phyloP scores from a whole-genome alignment of 1,284 basidiomycete genomes.

The Rhodotorula sp. region DNA sequence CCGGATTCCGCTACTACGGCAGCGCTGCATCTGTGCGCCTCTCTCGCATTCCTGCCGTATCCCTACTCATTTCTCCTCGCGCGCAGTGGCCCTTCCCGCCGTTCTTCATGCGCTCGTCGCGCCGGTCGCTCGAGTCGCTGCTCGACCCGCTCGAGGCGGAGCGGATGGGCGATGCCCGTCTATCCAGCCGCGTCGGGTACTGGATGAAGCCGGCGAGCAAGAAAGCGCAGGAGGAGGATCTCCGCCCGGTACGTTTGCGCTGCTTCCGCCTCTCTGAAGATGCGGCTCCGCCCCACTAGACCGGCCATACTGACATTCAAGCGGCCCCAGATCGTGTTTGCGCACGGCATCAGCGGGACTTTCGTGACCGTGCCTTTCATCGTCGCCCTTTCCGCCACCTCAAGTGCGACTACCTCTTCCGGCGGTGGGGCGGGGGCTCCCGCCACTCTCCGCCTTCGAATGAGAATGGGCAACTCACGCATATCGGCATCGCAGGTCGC shows the following conservation, averaged over 20 bases:
- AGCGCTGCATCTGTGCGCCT: not conserved
- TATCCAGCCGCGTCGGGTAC: slow-evolving; percentile 29
- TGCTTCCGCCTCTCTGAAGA: not conserved
- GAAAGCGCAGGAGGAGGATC: slow-evolving; percentile 17
- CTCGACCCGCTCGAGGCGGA: slow-evolving; percentile 27
- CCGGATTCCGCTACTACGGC: slow-evolving; percentile 39
- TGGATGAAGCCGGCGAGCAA: slow-evolving; percentile 34
- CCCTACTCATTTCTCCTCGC: no score
- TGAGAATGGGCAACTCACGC: no score
- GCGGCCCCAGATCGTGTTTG: slow-evolving; percentile 26
- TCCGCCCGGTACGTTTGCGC: slow-evolving; percentile 4
- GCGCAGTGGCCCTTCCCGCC: slow-evolving; percentile 28
- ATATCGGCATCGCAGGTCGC: slow-evolving; percentile 4
- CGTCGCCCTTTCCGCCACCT: slow-evolving; percentile 1
- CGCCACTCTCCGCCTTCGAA: no score
- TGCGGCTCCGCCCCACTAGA: no score
- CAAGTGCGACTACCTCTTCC: slow-evolving; percentile 13
- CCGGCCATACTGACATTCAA: no score
- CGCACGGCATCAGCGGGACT: slow-evolving; percentile 36
- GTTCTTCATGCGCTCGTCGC: slow-evolving; percentile 29
- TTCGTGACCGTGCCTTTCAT: slow-evolving; percentile 27
- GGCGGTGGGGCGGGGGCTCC: no score
- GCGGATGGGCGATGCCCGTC: slow-evolving; percentile 12
- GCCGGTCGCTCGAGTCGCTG: slow-evolving; percentile 25
- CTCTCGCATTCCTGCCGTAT: fast-evolving